Conservation (phyloP, 768 basidiomycete genomes). For the Russula sp. region DNA sequence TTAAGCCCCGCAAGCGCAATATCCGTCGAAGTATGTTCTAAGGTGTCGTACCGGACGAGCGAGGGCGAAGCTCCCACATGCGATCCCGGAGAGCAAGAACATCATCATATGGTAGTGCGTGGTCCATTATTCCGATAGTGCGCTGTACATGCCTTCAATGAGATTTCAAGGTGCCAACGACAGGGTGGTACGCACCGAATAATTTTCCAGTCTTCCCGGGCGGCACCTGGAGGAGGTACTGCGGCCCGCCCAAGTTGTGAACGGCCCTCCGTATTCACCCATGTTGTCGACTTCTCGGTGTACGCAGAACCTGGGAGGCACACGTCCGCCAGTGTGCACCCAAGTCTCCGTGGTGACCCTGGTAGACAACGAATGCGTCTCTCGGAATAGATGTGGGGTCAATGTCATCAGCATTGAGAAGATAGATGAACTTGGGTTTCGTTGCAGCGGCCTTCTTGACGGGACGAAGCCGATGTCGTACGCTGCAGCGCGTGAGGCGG, state of each 20-base stretch:
- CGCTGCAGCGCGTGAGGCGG: slow-evolving; percentile 88
- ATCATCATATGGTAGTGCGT: slow-evolving; percentile 86
- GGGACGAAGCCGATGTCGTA: slow-evolving; percentile 95
- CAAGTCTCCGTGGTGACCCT: slow-evolving; percentile 96
- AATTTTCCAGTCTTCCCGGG: slow-evolving; percentile 97
- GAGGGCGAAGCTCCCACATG: slow-evolving; percentile 97
- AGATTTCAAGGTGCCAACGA: not conserved
- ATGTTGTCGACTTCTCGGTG: slow-evolving; percentile 87
- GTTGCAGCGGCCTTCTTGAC: slow-evolving; percentile 70
- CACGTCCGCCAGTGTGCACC: slow-evolving; percentile 98
- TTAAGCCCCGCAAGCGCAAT: slow-evolving; percentile 69
- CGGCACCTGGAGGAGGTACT: slow-evolving; percentile 91
- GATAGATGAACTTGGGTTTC: slow-evolving; percentile 92
- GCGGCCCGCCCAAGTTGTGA: slow-evolving; percentile 88
- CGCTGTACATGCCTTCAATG: slow-evolving; percentile 46
- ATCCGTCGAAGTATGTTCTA: slow-evolving; percentile 73
- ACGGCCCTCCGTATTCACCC: slow-evolving; percentile 97
- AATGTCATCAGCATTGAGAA: slow-evolving; percentile 94
- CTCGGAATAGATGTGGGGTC: slow-evolving; percentile 83
- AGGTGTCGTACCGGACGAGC: slow-evolving; percentile 77
- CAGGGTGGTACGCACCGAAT: slow-evolving; percentile 56
- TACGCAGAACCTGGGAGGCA: slow-evolving; percentile 91
- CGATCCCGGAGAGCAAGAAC: slow-evolving; percentile 80
- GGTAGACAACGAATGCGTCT: slow-evolving; percentile 96
- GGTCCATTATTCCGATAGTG: slow-evolving; percentile 85